Conservation (phyloP, 1,139 yeast genomes). For the Suhomyces atakaporum region DNA sequence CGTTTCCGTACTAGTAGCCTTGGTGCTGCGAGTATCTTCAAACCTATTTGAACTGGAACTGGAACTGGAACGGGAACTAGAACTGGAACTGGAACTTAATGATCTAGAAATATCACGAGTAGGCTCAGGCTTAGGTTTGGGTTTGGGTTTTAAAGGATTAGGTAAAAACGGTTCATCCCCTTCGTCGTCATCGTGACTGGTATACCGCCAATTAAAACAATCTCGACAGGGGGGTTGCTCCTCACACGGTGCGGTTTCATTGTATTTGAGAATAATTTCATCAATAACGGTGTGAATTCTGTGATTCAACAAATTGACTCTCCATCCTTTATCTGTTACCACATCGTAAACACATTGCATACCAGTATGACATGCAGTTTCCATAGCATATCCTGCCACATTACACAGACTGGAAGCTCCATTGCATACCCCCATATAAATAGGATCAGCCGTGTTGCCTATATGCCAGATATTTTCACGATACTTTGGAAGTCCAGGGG, state of each 20-base stretch:
- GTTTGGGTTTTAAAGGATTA: constrained; percentile 36
- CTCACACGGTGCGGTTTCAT: constrained; percentile 73
- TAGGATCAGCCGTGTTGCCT: constrained; percentile 97
- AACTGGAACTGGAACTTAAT: neutral
- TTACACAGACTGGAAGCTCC: constrained; percentile 93
- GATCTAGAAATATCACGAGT: neutral
- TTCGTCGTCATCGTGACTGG: constrained; percentile 51
- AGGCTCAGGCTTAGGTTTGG: constrained; percentile 3
- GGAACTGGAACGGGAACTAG: neutral
- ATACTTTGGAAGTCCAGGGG: constrained; percentile 84
- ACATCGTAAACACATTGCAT: constrained; percentile 86
- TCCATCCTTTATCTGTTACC: constrained; percentile 89
- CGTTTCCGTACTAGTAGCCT: constrained; percentile 10
- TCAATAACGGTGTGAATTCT: constrained; percentile 91
- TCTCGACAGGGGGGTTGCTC: constrained; percentile 82
- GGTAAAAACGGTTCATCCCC: constrained; percentile 43
- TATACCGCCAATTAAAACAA: constrained; percentile 89
- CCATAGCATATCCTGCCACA: constrained; percentile 96
- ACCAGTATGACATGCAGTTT: constrained; percentile 93
- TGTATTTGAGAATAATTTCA: constrained; percentile 69
- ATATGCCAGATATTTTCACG: constrained; percentile 90
- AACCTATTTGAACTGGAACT: neutral
- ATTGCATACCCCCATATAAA: constrained; percentile 94
- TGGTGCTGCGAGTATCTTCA: constrained; percentile 1
- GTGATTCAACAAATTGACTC: constrained; percentile 83